These are phyloP conservation scores for Typha latifolia DNA, from an alignment of 176 grass and related monocot genomes.

Conservation along the genomic window DNA sequence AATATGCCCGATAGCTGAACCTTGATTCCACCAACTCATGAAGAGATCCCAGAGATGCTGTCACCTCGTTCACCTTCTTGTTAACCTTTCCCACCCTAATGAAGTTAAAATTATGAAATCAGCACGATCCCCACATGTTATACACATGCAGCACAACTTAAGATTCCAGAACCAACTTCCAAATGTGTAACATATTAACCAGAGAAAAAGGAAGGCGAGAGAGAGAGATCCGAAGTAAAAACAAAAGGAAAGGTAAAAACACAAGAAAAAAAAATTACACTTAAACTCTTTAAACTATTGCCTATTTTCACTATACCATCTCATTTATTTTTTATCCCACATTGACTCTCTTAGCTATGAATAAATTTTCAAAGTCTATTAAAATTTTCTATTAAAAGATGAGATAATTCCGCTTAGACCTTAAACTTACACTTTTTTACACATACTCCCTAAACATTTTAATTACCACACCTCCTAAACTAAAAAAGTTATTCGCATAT, in stretches of 20 bases:
- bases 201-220: neutral
- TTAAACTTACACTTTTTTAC: no score
- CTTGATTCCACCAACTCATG: neutral
- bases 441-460: no score
- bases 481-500: no score
- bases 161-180: neutral
- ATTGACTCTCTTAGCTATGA: no score
- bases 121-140: neutral
- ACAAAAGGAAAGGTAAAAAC: neutral
- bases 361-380: no score
- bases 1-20: neutral
- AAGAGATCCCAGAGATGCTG: neutral
- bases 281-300: no score
- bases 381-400: no score
- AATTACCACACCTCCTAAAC: no score
- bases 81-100: slow-evolving; percentile 3
- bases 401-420: no score
- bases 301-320: neutral
- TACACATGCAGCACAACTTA: neutral
- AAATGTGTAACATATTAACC: no score
- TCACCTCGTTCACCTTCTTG: neutral
- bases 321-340: no score
- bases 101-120: neutral
- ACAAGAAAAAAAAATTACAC: no score
- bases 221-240: neutral